These are phyloP conservation scores for Podaxis sp. DNA, from an alignment of 768 basidiomycete genomes.

Conservation along the genomic window DNA sequence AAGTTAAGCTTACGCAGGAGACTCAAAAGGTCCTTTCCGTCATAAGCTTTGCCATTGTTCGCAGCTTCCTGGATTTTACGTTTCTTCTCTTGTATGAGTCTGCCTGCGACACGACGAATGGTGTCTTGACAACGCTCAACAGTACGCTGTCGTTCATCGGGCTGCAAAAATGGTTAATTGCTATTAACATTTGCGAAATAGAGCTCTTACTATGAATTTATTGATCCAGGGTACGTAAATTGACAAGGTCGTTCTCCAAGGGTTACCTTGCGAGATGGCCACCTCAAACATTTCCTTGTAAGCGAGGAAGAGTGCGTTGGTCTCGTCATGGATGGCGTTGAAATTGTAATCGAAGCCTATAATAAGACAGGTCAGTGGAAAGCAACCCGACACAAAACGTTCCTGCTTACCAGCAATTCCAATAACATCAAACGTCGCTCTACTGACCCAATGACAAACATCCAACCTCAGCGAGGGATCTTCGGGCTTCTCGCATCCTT, in stretches of 20 bases:
- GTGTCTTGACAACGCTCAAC: slow-evolving; percentile 57
- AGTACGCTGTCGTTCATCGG: slow-evolving; percentile 48
- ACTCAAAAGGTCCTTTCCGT: slow-evolving; percentile 75
- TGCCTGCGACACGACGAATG: slow-evolving; percentile 71
- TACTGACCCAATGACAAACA: slow-evolving; percentile 77
- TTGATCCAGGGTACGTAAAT: slow-evolving; percentile 61
- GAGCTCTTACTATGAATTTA: slow-evolving; percentile 52
- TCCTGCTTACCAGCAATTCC: slow-evolving; percentile 70
- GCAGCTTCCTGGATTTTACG: slow-evolving; percentile 62
- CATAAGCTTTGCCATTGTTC: slow-evolving; percentile 47
- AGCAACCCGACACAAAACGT: not conserved
- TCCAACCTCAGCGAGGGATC: slow-evolving; percentile 46
- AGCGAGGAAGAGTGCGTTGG: slow-evolving; percentile 75
- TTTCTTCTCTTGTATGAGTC: slow-evolving; percentile 80
- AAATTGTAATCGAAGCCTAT: slow-evolving; percentile 89
- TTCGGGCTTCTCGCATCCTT: slow-evolving; percentile 7
- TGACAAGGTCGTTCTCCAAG: slow-evolving; percentile 44
- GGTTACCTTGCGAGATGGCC: slow-evolving; percentile 56
- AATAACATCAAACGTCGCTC: slow-evolving; percentile 89
- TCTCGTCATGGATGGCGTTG: slow-evolving; percentile 76
- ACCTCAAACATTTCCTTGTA: slow-evolving; percentile 87
- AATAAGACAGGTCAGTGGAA: not conserved
- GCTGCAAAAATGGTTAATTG: slow-evolving; percentile 36
- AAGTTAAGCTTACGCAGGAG: slow-evolving; percentile 56
- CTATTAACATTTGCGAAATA: not conserved